Evolutionary conservation across 768 basidiomycete species (phyloP), one percentile per base, ranked within the genome.

Genomic region (Russula sp.): DNA sequence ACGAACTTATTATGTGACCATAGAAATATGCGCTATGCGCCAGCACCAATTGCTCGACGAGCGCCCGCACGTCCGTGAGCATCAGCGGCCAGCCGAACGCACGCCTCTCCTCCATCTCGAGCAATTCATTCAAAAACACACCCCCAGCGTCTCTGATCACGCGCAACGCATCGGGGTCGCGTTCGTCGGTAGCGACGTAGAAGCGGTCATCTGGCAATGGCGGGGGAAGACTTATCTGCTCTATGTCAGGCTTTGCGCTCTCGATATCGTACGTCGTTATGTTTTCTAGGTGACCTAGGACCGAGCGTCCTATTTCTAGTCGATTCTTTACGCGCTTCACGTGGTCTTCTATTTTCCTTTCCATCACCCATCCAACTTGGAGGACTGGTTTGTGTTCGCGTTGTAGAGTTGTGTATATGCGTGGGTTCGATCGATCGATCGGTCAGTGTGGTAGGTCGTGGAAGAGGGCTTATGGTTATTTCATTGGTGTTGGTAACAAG

Each of bases 11-110:
- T 5, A 67, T 71, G 9, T 76, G 72, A 4, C 74, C 78, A 13
- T 79, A 76, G 63, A 79, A 80, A 61, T 73, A 79, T 1, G 73
- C 71, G 10, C 72, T 70, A 8, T 70, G 69, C 0, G 74, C 68
- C 62, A 80, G 67, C 54, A 76, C 52, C 26, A 72, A 69, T 67
- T 81, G 80, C 63, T 80, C 79, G 40, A 80, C 72, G 34, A 79
- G 71, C 9, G 75, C 77, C 36, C 78, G 67, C 34, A 81, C 69
- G 61, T 80, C 80, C 38, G 77, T 78, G 59, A 81, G 24, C 61
- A 81, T 63, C 50, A 81, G 67, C n/a, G 75, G 69, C 80, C 80
- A 81, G 14, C 78, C 79, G 36, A 75, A 73, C 30, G 67, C 67
- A 11, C 73, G 72, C 2, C 73, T 71, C 54, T 81, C 80, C 22